These are phyloP conservation scores for Cryoendolithus antarcticus DNA, from an alignment of 2,329 filamentous ascomycete genomes.

Conservation along the genomic window DNA sequence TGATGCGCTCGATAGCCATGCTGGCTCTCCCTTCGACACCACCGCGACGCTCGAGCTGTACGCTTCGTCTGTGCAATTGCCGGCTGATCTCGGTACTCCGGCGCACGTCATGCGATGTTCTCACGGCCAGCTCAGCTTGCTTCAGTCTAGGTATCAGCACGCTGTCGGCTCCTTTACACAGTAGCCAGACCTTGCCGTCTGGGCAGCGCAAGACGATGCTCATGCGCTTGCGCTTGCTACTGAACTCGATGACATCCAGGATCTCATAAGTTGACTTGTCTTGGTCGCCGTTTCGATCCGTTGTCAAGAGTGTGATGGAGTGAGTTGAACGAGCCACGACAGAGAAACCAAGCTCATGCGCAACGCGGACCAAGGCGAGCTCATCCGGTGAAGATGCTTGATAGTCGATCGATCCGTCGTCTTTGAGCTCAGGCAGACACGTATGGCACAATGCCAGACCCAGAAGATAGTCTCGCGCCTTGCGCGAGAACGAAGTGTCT, in stretches of 20 bases:
- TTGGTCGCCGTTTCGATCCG: constrained; percentile 39
- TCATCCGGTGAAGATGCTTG: constrained; percentile 82
- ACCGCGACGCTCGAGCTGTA: constrained; percentile 34
- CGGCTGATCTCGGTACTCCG: constrained; percentile 50
- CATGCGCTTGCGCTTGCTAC: constrained; percentile 78
- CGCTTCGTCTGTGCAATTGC: constrained; percentile 47
- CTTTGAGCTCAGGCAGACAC: constrained; percentile 61
- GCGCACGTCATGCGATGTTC: constrained; percentile 59
- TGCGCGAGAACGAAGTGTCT: constrained; percentile 61
- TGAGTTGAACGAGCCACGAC: constrained; percentile 60
- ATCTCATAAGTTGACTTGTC: constrained; percentile 58
- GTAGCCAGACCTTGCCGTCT: constrained; percentile 62
- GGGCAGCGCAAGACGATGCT: constrained; percentile 75
- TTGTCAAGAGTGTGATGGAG: constrained; percentile 51
- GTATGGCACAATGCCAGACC: constrained; percentile 77
- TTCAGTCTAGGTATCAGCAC: constrained; percentile 62
- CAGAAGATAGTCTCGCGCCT: constrained; percentile 65
- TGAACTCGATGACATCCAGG: constrained; percentile 78
- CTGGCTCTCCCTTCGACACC: constrained; percentile 29
- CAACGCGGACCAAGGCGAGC: constrained; percentile 68
- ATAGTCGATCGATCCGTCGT: constrained; percentile 57
- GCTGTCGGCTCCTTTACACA: constrained; percentile 80
- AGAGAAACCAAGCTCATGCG: constrained; percentile 65
- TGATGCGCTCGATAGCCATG: constrained; percentile 29
- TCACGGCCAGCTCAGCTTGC: constrained; percentile 54